Conservation (phyloP, 805 yeast species). For the Ogataea methanolica region DNA sequence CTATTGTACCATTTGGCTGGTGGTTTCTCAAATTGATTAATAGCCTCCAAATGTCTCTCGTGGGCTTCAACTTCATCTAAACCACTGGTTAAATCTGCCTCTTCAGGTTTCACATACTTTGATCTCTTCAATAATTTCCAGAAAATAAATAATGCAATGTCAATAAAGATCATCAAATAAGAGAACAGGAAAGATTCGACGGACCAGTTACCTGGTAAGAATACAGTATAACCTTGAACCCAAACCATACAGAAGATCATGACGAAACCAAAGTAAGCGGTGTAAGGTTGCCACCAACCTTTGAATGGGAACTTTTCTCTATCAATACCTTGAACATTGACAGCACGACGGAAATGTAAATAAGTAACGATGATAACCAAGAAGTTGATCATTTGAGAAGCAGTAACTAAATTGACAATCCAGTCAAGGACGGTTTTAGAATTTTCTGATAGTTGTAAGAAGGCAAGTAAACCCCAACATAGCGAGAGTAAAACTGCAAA, state of each 20-base stretch:
- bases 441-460: constrained; percentile 47
- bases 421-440: constrained; percentile 65
- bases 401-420: constrained; percentile 69
- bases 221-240: constrained; percentile 66
- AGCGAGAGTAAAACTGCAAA: constrained; percentile 39
- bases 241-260: constrained; percentile 48
- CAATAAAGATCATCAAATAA: constrained; percentile 67
- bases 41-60: constrained; percentile 30
- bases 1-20: constrained; percentile 11
- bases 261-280: constrained; percentile 44
- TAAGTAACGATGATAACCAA: constrained; percentile 53
- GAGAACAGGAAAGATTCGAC: constrained; percentile 58
- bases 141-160: constrained; percentile 39
- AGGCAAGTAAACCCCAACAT: constrained; percentile 40
- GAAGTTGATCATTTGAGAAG: constrained; percentile 63
- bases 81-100: constrained; percentile 52
- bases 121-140: constrained; percentile 53
- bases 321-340: constrained; percentile 47
- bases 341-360: constrained; percentile 58
- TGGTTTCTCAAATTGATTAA: constrained; percentile 3
- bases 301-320: constrained; percentile 42
- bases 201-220: constrained; percentile 63
- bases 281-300: constrained; percentile 58
- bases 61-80: constrained; percentile 56
- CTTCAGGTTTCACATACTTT: constrained; percentile 38